Evolutionary conservation across 2,329 filamentous ascomycete genomes (phyloP), one percentile per base, ranked within the genome.

Genomic region (Colletotrichum scovillei): DNA sequence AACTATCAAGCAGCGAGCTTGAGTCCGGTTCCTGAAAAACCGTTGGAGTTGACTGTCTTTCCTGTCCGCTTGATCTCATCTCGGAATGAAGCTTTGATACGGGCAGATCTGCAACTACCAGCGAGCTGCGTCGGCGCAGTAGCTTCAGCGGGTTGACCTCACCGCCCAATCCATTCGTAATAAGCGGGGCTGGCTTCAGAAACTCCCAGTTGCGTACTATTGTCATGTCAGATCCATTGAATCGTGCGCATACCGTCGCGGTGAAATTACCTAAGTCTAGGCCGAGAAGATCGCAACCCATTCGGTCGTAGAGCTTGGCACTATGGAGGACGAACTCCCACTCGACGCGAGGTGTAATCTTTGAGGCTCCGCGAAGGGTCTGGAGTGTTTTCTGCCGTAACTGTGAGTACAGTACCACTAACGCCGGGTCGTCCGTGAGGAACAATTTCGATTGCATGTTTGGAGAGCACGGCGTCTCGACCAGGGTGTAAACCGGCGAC

Each of bases 1-100:
- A 98, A 81, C 90, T 95, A 86, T 98, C 96, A 78, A 98, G 86
- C 79, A 99, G 84, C 72, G 94, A 96, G 80, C 91, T 94, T 32
- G 94, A 89, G 84, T 97, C 95, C n/a, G 97, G 97, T 82, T 99
- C 97, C 78, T 97, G 89, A 81, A 98, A 98, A 75, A 92, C 91
- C 24, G 93, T 95, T 1, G 95, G 91, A 19, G 92, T 88, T 16
- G 89, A 87, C 78, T 92, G 89, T 74, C 81, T 83, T 80, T 77
- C 82, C 77, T 82, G 76, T 42, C 79, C 86, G 76, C 79, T 85
- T 59, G 80, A 83, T 79, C 81, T 86, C 79, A 84, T 82, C 38
- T 86, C 84, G 4, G 82, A 77, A 28, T 85, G 82, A 63, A 86
- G 77, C 28, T 81, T 79, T 8, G 84, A 81, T 16, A 84, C 75